phyloP scores from a whole-genome alignment of 495 filamentous ascomycete genomes.

The Venustampulla echinocandica region DNA sequence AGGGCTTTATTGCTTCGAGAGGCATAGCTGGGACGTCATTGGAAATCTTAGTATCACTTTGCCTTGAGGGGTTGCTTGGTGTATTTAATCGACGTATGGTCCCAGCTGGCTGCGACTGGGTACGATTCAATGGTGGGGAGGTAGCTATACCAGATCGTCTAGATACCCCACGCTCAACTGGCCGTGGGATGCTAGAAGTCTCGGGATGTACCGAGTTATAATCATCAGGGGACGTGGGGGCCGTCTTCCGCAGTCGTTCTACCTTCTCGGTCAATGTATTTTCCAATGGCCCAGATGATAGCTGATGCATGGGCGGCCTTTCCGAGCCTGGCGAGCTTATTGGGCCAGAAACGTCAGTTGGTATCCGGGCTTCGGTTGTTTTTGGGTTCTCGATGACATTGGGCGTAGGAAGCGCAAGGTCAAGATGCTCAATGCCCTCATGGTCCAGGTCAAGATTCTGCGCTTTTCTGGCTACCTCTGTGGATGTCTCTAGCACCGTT shows the following conservation, averaged over 20 bases:
- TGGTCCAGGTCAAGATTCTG: constrained; percentile 8
- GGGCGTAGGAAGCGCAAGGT: constrained; percentile 53
- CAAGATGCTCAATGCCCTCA: constrained; percentile 59
- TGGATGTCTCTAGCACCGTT: not conserved
- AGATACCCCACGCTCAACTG: constrained; percentile 34
- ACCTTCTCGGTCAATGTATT: constrained; percentile 39
- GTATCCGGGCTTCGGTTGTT: constrained; percentile 4
- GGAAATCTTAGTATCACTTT: constrained; percentile 5
- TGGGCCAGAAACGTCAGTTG: constrained; percentile 6
- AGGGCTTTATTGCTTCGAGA: constrained; percentile 9
- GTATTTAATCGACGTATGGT: constrained; percentile 18
- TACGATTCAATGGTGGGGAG: constrained; percentile 59
- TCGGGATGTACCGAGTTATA: constrained; percentile 5
- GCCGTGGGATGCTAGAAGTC: constrained; percentile 44
- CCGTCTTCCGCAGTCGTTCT: constrained; percentile 34
- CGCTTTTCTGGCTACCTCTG: not conserved
- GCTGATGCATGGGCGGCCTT: constrained; percentile 1
- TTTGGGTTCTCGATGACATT: constrained; percentile 15
- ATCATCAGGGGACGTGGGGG: not conserved
- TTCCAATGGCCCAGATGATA: constrained; percentile 19
- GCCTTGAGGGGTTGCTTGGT: constrained; percentile 4
- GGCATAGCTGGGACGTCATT: not conserved
- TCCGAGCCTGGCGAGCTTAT: constrained; percentile 6
- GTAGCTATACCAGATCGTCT: constrained; percentile 35
- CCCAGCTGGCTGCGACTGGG: constrained; percentile 58